Percentiles rank a stretch among this genome's conserved stretches.
phyloP scores from a whole-genome alignment of 1,284 basidiomycete genomes.

The Moniliella sp. region DNA sequence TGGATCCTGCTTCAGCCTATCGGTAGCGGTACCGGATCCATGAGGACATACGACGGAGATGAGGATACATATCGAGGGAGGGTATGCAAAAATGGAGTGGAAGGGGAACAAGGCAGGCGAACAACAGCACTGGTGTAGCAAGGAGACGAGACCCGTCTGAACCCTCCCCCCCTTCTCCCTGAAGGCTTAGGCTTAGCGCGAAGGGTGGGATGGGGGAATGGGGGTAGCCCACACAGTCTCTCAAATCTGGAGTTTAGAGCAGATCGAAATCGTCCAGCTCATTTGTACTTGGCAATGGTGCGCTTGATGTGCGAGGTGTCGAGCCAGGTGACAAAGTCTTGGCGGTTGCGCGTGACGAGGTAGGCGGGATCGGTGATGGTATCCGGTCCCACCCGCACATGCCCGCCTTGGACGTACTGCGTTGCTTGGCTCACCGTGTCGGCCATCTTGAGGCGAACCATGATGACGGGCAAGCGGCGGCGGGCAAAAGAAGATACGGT shows the following conservation, averaged over 20 bases:
- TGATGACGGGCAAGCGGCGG: slow-evolving; percentile 69
- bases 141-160: too few species aligned
- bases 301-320: slow-evolving; percentile 91
- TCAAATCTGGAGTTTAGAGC: slow-evolving; percentile 12
- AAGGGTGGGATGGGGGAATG: too few species aligned
- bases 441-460: slow-evolving; percentile 71
- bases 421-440: slow-evolving; percentile 48
- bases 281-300: slow-evolving; percentile 86
- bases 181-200: too few species aligned
- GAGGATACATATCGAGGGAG: too few species aligned
- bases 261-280: slow-evolving; percentile 39
- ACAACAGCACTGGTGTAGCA: too few species aligned
- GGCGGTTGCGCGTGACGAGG: slow-evolving; percentile 78
- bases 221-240: too few species aligned
- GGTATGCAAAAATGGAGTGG: too few species aligned
- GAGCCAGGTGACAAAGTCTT: slow-evolving; percentile 98
- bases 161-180: too few species aligned
- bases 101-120: too few species aligned
- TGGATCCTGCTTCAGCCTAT: too few species aligned
- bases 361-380: slow-evolving; percentile 89
- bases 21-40: too few species aligned
- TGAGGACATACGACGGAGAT: too few species aligned
- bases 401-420: slow-evolving; percentile 91
- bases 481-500: slow-evolving; percentile 86
- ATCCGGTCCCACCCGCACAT: slow-evolving; percentile 86